phyloP scores from a whole-genome alignment of 805 yeast species.

The Cyberlindnera petersonii region DNA sequence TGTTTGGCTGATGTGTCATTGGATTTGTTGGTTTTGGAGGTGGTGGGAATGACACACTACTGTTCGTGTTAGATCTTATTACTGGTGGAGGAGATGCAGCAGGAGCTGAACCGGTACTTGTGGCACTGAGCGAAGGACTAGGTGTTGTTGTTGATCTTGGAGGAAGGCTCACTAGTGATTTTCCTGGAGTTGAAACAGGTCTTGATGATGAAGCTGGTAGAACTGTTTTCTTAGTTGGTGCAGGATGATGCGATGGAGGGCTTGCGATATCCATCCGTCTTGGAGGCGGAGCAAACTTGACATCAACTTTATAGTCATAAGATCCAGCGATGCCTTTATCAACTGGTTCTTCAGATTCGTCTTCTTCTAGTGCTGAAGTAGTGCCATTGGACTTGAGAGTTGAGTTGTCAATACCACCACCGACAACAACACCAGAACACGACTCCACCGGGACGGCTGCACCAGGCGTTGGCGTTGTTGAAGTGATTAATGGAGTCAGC shows the following conservation, averaged over 20 bases:
- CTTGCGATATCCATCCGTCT: conserved; percentile 18
- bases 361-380: not conserved
- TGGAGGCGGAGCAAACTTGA: conserved; percentile 34
- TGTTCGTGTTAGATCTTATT: conserved; percentile 2
- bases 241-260: not conserved
- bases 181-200: conserved; percentile 13
- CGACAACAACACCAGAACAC: not conserved
- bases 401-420: conserved; percentile 2
- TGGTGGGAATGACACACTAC: conserved; percentile 25
- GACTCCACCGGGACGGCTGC: too few species aligned
- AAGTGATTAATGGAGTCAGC: not conserved
- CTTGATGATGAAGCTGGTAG: conserved; percentile 1
- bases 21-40: conserved; percentile 26
- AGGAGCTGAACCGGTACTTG: not conserved
- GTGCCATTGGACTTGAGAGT: not conserved
- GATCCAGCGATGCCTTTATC: conserved; percentile 32
- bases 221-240: not conserved
- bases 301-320: conserved; percentile 32
- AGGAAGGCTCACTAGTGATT: conserved; percentile 11
- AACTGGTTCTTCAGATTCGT: conserved; percentile 13
- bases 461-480: not conserved
- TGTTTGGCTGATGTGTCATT: conserved; percentile 5
- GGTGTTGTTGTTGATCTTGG: not conserved
- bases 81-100: conserved; percentile 4
- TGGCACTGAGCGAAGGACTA: conserved; percentile 1